Percentiles rank a stretch among this genome's conserved stretches.
phyloP scores from a whole-genome alignment of 2,329 filamentous ascomycete species.

The Aschersonia sp. region DNA sequence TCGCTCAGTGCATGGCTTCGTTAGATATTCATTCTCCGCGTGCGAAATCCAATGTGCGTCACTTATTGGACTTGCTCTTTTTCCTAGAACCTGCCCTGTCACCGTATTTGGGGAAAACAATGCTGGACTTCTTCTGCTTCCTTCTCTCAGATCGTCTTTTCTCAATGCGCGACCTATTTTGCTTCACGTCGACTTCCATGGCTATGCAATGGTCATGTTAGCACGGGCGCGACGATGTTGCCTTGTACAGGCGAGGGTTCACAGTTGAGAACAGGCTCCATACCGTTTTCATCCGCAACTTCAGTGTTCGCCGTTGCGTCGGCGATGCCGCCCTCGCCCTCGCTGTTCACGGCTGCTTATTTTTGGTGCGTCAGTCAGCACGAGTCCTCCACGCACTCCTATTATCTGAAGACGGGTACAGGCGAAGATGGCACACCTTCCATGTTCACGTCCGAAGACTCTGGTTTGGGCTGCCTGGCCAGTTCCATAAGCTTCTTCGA shows the following conservation, averaged over 20 bases:
- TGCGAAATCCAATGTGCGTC: too few species aligned
- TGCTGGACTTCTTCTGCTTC: slow-evolving; percentile 37
- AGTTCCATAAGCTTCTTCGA: slow-evolving; percentile 76
- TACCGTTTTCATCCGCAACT: too few species aligned
- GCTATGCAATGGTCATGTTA: slow-evolving; percentile 11
- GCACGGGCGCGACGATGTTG: background rate
- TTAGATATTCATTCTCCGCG: too few species aligned
- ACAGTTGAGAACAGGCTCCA: background rate
- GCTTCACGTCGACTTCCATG: slow-evolving; percentile 44
- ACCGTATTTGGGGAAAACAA: slow-evolving; percentile 46
- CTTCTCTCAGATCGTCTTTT: slow-evolving; percentile 45
- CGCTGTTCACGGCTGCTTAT: too few species aligned
- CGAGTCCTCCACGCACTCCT: slow-evolving; percentile 4
- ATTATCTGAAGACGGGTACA: background rate
- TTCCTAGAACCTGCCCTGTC: slow-evolving; percentile 33
- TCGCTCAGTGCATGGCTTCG: too few species aligned
- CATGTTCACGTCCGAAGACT: slow-evolving; percentile 34
- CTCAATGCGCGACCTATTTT: slow-evolving; percentile 20
- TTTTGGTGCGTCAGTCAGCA: too few species aligned
- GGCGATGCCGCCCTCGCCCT: slow-evolving; percentile 13
- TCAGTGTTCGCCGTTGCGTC: background rate
- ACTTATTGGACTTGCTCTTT: slow-evolving; percentile 12
- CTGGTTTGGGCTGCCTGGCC: slow-evolving; percentile 62
- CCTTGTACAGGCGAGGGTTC: background rate
- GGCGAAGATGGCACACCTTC: slow-evolving; percentile 15